These are phyloP conservation scores for Cardamine chenopodiifolia DNA, from an alignment of 345 rosid species.

Conservation along the genomic window DNA sequence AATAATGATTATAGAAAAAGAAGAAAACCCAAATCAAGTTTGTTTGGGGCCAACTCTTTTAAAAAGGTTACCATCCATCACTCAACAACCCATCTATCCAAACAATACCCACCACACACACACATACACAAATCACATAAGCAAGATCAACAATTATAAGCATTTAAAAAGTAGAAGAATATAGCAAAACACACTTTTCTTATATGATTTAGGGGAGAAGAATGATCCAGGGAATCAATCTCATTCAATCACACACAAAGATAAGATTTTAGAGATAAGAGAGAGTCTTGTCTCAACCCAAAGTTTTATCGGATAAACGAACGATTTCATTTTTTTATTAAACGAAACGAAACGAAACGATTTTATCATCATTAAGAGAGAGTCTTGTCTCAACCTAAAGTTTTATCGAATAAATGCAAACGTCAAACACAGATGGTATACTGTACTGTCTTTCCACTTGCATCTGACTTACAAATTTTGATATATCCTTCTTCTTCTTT, in stretches of 20 bases:
- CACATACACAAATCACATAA: slow-evolving; percentile 30
- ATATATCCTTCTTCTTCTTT: neutral
- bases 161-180: slow-evolving; percentile 27
- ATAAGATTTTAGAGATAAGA: slow-evolving; percentile 23
- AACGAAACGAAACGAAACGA: too few relatives aligned
- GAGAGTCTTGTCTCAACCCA: slow-evolving; percentile 31
- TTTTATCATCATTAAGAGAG: too few relatives aligned
- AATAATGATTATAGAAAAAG: slow-evolving; percentile 39
- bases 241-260: slow-evolving; percentile 27
- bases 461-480: neutral
- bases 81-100: slow-evolving; percentile 41
- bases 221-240: slow-evolving; percentile 40
- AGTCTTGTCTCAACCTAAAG: too few relatives aligned
- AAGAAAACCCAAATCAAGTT: slow-evolving; percentile 41
- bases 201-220: slow-evolving; percentile 24
- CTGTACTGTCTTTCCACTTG: neutral
- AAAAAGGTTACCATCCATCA: slow-evolving; percentile 41
- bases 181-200: neutral
- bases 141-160: slow-evolving; percentile 38
- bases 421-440: slow-evolving; percentile 12
- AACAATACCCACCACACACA: slow-evolving; percentile 37
- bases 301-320: slow-evolving; percentile 11
- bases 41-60: slow-evolving; percentile 42
- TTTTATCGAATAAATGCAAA: slow-evolving; percentile 2
- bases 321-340: neutral